These are phyloP conservation scores for Coemansia sp. DNA, from an alignment of 192 early-diverging fungal species.

Conservation along the genomic window DNA sequence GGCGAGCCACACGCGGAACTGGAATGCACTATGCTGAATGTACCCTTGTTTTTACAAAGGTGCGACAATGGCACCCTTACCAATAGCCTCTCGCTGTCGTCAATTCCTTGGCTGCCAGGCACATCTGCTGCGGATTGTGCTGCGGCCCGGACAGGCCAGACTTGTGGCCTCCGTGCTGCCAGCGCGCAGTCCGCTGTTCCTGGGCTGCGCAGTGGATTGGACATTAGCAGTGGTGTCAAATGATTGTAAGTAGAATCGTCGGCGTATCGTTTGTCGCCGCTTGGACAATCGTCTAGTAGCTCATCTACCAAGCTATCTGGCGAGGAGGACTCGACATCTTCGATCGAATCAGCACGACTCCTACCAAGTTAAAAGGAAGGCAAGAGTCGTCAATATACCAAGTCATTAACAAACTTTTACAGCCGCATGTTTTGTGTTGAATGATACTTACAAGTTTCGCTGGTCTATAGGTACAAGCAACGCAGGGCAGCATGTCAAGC, in stretches of 20 bases:
- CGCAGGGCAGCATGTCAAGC: not conserved
- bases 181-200: not conserved
- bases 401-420: not conserved
- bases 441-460: not conserved
- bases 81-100: not conserved
- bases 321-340: slow-evolving; percentile 25
- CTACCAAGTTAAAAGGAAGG: not conserved
- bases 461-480: not conserved
- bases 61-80: slow-evolving; percentile 6
- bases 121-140: not conserved
- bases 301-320: slow-evolving; percentile 2
- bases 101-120: not conserved
- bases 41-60: not conserved
- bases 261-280: not conserved
- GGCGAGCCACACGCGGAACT: not conserved
- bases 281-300: not conserved
- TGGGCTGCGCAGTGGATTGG: slow-evolving; percentile 33
- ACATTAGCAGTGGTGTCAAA: slow-evolving; percentile 20
- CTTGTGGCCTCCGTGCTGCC: not conserved
- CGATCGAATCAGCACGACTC: slow-evolving; percentile 43
- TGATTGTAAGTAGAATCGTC: not conserved
- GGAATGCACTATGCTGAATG: not conserved
- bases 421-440: not conserved
- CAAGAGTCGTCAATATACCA: not conserved
- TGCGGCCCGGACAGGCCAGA: not conserved